Base-by-base conservation (phyloP, 768 basidiomycete genomes). In the Clathrus columnatus region DNA sequence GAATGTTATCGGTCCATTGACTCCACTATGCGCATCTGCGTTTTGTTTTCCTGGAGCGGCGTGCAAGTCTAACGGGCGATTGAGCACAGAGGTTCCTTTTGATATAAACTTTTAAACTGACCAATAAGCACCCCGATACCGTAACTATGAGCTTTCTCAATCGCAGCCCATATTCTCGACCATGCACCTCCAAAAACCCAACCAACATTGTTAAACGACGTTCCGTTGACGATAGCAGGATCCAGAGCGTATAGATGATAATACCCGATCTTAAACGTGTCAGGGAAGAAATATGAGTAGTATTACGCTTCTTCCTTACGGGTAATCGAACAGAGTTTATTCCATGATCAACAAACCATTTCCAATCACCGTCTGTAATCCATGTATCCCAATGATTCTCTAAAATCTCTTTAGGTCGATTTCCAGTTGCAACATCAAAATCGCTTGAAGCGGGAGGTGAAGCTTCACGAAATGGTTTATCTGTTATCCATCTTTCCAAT, bases 11-110 rank as follows among this genome's bases (percentile, higher is more conserved):
- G 80, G 68, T 28, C 65, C 53, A 18, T 70, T 56, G 1, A 81
- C 80, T 5, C 85, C 85, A 5, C 80, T 74, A 61, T 88, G 85
- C 0, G 82, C 65, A 64, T 85, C 84, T 24, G 70, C 65, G 61
- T 87, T 89, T 61, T 88, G 87, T 62, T 84, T 86, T 7, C 86
- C 86, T 0, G 85, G 83, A 0, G 83, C 85, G 18, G 84, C 80
- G 59, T 87, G 86, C 3, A 88, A 73, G 66, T 87, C 86, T 85
- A 43, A 4, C 3, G n/a, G 29, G 46, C 32, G 36, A 27, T 11
- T 14, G 23, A 21, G 1, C 14, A 4, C n/a, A 24, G 48, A 32
- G 2, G 7, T 43, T 44, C 2, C 11, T 28, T 24, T 36, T 26
- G 8, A 29, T 14, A 17, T 27, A 41, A 53, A 24, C 5, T 29